A percentile compares a stretch with the other conserved stretches of the same genome.
phyloP scores from a whole-genome alignment of 2,329 filamentous ascomycete species.

The Spiromastix sp. region DNA sequence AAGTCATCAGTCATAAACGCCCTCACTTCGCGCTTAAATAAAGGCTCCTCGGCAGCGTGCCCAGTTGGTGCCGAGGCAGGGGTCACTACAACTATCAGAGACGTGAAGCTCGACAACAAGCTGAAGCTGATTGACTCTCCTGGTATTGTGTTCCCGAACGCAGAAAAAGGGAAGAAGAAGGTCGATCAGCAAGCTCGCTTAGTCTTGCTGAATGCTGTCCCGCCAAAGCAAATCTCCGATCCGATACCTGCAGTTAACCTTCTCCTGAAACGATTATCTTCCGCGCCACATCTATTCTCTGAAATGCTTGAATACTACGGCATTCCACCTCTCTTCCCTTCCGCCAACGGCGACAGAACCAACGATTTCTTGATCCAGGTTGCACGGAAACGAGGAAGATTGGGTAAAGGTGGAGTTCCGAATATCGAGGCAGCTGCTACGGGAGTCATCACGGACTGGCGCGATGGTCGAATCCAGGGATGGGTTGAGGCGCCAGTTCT shows the following conservation, averaged over 20 bases:
- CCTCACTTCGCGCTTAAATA: constrained; percentile 64
- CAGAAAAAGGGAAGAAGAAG: constrained; percentile 46
- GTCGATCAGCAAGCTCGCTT: constrained; percentile 72
- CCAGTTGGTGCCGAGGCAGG: constrained; percentile 86
- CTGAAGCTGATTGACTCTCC: constrained; percentile 88
- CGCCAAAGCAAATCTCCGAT: constrained; percentile 88
- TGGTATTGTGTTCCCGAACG: constrained; percentile 82
- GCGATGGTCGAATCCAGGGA: constrained; percentile 87
- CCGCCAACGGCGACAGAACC: constrained; percentile 59
- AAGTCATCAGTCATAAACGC: constrained; percentile 97
- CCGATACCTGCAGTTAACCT: constrained; percentile 78
- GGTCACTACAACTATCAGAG: constrained; percentile 76
- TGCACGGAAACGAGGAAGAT: constrained; percentile 78
- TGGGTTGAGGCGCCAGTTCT: constrained; percentile 72
- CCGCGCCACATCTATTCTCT: constrained; percentile 60
- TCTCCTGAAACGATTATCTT: constrained; percentile 69
- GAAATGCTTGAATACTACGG: constrained; percentile 78
- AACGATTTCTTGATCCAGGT: constrained; percentile 93
- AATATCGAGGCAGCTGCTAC: constrained; percentile 82
- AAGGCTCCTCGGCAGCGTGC: constrained; percentile 56
- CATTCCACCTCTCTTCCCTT: constrained; percentile 64
- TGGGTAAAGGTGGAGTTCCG: constrained; percentile 81
- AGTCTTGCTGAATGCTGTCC: constrained; percentile 80
- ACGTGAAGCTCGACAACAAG: constrained; percentile 91
- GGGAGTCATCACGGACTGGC: constrained; percentile 92